Conservation (phyloP, 345 rosid genomes). For the Citrus hindsii region DNA sequence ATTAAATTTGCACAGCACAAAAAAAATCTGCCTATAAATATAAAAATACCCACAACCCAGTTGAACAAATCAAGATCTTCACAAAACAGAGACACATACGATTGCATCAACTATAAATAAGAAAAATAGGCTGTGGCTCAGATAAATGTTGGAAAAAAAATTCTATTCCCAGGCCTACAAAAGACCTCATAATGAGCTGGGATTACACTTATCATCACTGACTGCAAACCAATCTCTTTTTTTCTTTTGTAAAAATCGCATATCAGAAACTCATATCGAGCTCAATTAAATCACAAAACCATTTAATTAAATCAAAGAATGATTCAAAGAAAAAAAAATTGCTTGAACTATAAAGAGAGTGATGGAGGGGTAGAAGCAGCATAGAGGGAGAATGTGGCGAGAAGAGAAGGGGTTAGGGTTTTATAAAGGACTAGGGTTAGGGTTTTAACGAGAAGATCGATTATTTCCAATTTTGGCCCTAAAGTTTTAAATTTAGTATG, state of each 20-base stretch:
- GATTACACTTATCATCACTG: conserved; percentile 18
- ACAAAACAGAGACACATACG: not conserved
- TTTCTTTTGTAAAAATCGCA: not conserved
- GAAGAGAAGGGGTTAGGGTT: not conserved
- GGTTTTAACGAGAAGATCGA: not conserved
- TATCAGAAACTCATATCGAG: not conserved
- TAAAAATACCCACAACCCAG: not conserved
- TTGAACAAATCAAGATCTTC: not conserved
- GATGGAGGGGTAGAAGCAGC: not conserved
- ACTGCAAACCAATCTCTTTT: not conserved
- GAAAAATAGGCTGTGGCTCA: not conserved
- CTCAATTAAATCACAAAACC: not conserved
- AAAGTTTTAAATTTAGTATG: not conserved
- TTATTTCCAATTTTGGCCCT: not conserved
- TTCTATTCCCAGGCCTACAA: conserved; percentile 7
- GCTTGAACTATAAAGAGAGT: not conserved
- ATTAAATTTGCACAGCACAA: not conserved
- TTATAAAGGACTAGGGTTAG: not conserved
- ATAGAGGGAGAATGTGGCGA: not conserved
- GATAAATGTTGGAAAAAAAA: conserved; percentile 10
- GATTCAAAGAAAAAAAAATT: too few relatives aligned
- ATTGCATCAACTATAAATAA: too few relatives aligned
- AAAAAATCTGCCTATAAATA: not conserved
- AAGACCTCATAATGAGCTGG: conserved; percentile 23
- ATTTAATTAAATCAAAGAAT: not conserved